phyloP scores from a whole-genome alignment of 2,329 filamentous ascomycete genomes.

The Alternaria consortialis region DNA sequence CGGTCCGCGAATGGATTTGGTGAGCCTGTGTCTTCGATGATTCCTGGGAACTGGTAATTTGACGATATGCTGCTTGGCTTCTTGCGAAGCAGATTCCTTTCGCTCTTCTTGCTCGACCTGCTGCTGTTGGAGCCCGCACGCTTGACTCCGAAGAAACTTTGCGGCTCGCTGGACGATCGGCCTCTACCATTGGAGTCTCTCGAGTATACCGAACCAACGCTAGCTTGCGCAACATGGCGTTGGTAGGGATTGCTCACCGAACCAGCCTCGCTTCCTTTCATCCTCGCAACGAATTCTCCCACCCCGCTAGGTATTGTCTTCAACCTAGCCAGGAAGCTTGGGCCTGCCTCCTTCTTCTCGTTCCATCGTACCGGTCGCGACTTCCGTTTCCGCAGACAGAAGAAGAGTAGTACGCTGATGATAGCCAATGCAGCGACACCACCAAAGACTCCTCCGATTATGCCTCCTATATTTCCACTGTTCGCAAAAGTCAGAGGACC shows the following conservation, averaged over 20 bases:
- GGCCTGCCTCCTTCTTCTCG: slow-evolving; percentile 26
- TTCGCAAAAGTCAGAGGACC: slow-evolving; percentile 32
- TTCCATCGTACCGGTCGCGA: slow-evolving; percentile 28
- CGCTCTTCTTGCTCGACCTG: slow-evolving; percentile 44
- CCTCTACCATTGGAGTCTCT: slow-evolving; percentile 33
- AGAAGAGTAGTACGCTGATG: slow-evolving; percentile 44
- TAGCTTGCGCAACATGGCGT: slow-evolving; percentile 40
- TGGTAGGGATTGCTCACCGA: slow-evolving; percentile 41
- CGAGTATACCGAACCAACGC: slow-evolving; percentile 47
- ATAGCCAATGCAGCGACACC: slow-evolving; percentile 45
- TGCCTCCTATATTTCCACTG: slow-evolving; percentile 39
- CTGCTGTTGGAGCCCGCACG: slow-evolving; percentile 40
- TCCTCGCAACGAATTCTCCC: slow-evolving; percentile 35
- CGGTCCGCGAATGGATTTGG: slow-evolving; percentile 45
- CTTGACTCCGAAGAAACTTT: slow-evolving; percentile 33
- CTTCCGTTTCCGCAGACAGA: slow-evolving; percentile 46
- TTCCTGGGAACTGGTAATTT: slow-evolving; percentile 39
- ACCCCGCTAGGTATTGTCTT: slow-evolving; percentile 33
- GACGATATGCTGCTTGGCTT: slow-evolving; percentile 42
- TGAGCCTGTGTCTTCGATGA: slow-evolving; percentile 35
- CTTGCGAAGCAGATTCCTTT: slow-evolving; percentile 41
- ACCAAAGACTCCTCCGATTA: slow-evolving; percentile 48
- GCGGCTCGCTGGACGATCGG: slow-evolving; percentile 42
- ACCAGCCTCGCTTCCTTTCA: slow-evolving; percentile 41
- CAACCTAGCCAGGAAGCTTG: slow-evolving; percentile 29